Evolutionary conservation across 2,329 filamentous ascomycete genomes (phyloP), one percentile per base, ranked within the genome.

Genomic region (Ilyonectria sp.): DNA sequence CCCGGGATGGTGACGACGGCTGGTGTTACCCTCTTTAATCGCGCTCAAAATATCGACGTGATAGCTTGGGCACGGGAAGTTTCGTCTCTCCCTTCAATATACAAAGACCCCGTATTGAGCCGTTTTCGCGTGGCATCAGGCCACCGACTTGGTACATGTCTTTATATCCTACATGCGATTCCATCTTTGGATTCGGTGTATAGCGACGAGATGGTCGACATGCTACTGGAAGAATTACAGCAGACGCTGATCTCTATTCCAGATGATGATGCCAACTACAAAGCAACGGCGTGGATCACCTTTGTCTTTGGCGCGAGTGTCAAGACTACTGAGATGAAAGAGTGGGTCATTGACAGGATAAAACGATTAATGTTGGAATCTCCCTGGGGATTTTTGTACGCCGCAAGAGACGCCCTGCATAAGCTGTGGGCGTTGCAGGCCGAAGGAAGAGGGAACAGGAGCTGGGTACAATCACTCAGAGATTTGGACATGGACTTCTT

Each of bases 231-330:
- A 2, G 85, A 87, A 26, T 79, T 88, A 1, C 80, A 87, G 7
- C 63, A 81, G 3, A 83, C 87, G 29, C 77, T 89, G 4, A 82
- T 82, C 0, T 79, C 77, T 44, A 83, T 90, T 2, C 82, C 83
- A 1, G 80, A 84, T 9, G 79, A 84, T 2, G 86, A 89, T 52
- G 80, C 82, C 1, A 83, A 88, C 21, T 85, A 88, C 78, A 90
- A 89, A 70, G 86, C 85, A 0, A 87, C 86, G 4, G 83, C 85
- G 1, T 90, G 86, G 87, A 86, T 87, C 0, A 84, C 87, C 0
- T 90, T 90, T 60, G 81, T 90, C 6, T 86, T 85, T 6, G 87
- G 87, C 1, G 87, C 86, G 0, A 86, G 87, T 60, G 83, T 84
- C 0, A 81, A 80, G 49, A 81, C 84, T 6, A 76, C 75, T 0